Evolutionary conservation across 495 filamentous ascomycete species (phyloP), one percentile per base, ranked within the genome.

Genomic region (Penicillium atrosanguineum): DNA sequence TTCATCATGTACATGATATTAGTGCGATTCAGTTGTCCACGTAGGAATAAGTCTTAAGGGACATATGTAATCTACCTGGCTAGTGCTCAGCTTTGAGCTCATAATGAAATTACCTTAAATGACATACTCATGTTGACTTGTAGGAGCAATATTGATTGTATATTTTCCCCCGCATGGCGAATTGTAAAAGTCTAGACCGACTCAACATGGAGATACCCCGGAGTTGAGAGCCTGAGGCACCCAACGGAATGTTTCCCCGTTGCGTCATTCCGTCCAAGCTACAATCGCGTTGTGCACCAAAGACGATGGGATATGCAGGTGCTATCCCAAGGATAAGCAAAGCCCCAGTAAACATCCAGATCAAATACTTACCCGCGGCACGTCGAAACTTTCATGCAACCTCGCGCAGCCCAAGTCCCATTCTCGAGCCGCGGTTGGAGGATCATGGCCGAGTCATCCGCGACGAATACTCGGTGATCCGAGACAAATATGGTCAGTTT

Each of bases 391-490:
- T 51, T 20, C 50, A 48, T 46, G 37, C 45, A 15, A 54, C 57
- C 15, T 42, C 56, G 15, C 16, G 20, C 25, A 55, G 23, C 19
- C 25, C 25, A 4, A 46, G 50, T 7, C 40, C 62, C 7, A 56
- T 48, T 21, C 67, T 65, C 16, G 86, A 89, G 57, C 83, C 86
- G 9, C 84, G 84, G 45, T 61, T 87, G 25, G 71, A 78, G 49
- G 72, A 81, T 26, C 61, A 89, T 29, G 91, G 85, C 7, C 83
- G 78, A 50, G 72, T 84, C n/a, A 86, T 96, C 56, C 72, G 77
- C 44, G 84, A 93, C 65, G 86, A 95, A 48, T 97, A 88, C 69
- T 88, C 90, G 5, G 64, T 72, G 16, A 74, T 96, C 21, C 81
- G 81, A 38, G 80, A 86, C 18, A 73, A 76, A 38, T 96, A 97